Percentiles rank a stretch among this genome's conserved stretches.
Conservation (phyloP, 1,139 yeast genomes). For the Suhomyces ambrosiae region DNA sequence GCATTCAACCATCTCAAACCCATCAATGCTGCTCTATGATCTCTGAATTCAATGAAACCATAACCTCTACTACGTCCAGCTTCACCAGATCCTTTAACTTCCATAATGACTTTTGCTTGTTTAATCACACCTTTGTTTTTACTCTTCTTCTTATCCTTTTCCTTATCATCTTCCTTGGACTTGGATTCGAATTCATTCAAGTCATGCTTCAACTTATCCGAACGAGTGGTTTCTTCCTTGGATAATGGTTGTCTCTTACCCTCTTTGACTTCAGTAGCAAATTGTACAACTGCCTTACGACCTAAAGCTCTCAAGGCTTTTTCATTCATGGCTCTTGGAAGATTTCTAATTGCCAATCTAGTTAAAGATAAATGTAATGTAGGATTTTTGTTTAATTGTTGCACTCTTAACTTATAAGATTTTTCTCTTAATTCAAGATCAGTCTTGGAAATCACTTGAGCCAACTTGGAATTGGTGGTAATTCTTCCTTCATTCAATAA, state of each 20-base stretch:
- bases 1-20: slow-evolving; percentile 97
- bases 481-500: slow-evolving; percentile 93
- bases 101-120: slow-evolving; percentile 91
- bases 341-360: slow-evolving; percentile 88
- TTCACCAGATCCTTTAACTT: slow-evolving; percentile 85
- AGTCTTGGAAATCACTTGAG: slow-evolving; percentile 62
- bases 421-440: slow-evolving; percentile 90
- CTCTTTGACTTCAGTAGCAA: slow-evolving; percentile 87
- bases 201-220: slow-evolving; percentile 62
- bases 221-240: slow-evolving; percentile 84
- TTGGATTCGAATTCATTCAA: slow-evolving; percentile 31
- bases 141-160: slow-evolving; percentile 54
- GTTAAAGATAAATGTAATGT: slow-evolving; percentile 88
- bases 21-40: slow-evolving; percentile 92
- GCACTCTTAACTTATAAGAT: slow-evolving; percentile 82
- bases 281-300: slow-evolving; percentile 91
- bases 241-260: slow-evolving; percentile 79
- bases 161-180: slow-evolving; percentile 42
- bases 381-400: slow-evolving; percentile 89
- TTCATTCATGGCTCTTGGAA: slow-evolving; percentile 90
- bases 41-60: slow-evolving; percentile 88
- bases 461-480: slow-evolving; percentile 76
- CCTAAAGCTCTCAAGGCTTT: slow-evolving; percentile 89
- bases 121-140: slow-evolving; percentile 86
- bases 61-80: slow-evolving; percentile 94